phyloP scores from a whole-genome alignment of 2,329 filamentous ascomycete genomes.

The Cladosporium sphaerospermum region DNA sequence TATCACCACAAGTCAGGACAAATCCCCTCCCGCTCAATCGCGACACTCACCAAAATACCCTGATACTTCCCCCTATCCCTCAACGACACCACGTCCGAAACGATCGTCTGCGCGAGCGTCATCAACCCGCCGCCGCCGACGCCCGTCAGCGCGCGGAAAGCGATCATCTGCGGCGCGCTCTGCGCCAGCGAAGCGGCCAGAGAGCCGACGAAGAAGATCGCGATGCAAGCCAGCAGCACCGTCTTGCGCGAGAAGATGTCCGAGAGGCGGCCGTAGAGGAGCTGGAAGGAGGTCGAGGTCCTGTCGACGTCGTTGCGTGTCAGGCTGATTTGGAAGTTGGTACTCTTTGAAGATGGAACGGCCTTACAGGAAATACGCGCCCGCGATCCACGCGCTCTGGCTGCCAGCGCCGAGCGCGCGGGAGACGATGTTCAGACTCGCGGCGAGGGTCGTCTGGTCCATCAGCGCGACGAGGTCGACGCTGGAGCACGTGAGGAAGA shows the following conservation, averaged over 20 bases:
- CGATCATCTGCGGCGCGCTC: slow-evolving; percentile 34
- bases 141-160: slow-evolving; percentile 21
- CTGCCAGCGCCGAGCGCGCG: slow-evolving; percentile 44
- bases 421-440: slow-evolving; percentile 51
- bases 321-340: too few relatives aligned
- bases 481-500: slow-evolving; percentile 52
- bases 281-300: slow-evolving; percentile 41
- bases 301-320: not conserved
- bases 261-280: slow-evolving; percentile 40
- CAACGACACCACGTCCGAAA: slow-evolving; percentile 25
- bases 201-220: slow-evolving; percentile 41
- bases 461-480: slow-evolving; percentile 52
- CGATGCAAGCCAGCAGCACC: slow-evolving; percentile 28
- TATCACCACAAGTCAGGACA: slow-evolving; percentile 20
- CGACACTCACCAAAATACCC: slow-evolving; percentile 16
- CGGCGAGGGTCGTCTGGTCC: slow-evolving; percentile 53
- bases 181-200: slow-evolving; percentile 40
- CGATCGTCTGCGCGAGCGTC: slow-evolving; percentile 26
- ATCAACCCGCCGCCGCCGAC: slow-evolving; percentile 21
- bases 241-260: slow-evolving; percentile 44
- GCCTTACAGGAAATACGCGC: slow-evolving; percentile 46
- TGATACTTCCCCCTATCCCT: slow-evolving; percentile 23
- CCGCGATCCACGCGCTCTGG: slow-evolving; percentile 51
- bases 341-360: too few relatives aligned
- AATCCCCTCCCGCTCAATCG: not conserved